Percentiles rank a stretch among this genome's conserved stretches.
Evolutionary conservation across 1,139 yeast genomes (phyloP).

Genomic region (Wickerhamomyces sp.): DNA sequence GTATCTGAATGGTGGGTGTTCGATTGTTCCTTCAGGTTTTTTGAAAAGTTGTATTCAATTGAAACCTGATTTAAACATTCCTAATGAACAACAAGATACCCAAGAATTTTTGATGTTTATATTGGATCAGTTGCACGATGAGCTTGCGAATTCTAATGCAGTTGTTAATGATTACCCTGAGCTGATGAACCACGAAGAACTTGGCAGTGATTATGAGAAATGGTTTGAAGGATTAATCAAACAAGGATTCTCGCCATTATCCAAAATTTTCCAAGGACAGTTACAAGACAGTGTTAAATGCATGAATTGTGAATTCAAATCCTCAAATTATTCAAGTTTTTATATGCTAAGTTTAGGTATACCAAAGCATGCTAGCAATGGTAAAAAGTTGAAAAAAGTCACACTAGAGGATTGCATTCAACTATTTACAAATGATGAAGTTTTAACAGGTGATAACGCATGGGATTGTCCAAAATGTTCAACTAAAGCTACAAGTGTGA

Average conservation of each 20-base stretch:
- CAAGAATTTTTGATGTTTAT: conserved; percentile 68
- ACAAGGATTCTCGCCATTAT: conserved; percentile 61
- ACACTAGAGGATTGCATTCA: conserved; percentile 59
- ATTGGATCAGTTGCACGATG: conserved; percentile 68
- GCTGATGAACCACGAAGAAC: conserved; percentile 31
- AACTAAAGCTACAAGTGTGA: conserved; percentile 19
- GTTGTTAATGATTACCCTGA: conserved; percentile 35
- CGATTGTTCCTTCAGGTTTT: conserved; percentile 63
- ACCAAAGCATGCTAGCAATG: conserved; percentile 35
- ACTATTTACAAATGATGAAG: conserved; percentile 64
- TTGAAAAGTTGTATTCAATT: conserved; percentile 47
- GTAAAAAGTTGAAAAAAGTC: conserved; percentile 30
- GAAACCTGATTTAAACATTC: conserved; percentile 64
- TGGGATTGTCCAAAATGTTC: conserved; percentile 77
- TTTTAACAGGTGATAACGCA: conserved; percentile 66
- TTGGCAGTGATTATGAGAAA: conserved; percentile 46
- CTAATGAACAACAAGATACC: conserved; percentile 74
- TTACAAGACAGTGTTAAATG: conserved; percentile 61
- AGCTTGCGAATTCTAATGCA: conserved; percentile 39
- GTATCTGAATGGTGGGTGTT: conserved; percentile 51
- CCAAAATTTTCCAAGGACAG: conserved; percentile 63
- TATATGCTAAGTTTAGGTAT: conserved; percentile 66
- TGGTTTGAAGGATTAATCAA: conserved; percentile 54
- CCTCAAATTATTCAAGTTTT: conserved; percentile 56
- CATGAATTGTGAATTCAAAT: conserved; percentile 56